Percentiles rank a stretch among this genome's conserved stretches.
Evolutionary conservation across 345 rosid species (phyloP).

Genomic region (Orychophragmus violaceus): DNA sequence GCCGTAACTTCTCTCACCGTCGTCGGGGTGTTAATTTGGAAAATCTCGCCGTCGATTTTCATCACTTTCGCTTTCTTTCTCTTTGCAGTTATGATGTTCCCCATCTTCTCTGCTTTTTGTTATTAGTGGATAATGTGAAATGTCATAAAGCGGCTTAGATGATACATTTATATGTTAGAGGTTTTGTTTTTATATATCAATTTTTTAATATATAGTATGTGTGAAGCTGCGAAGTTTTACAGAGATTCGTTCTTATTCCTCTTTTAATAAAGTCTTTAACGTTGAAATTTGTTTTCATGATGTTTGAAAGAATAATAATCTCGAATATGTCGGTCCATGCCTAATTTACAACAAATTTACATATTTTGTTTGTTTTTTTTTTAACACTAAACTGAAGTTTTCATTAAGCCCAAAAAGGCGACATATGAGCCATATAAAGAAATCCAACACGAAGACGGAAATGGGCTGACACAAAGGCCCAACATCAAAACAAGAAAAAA

Average conservation of each 20-base stretch:
- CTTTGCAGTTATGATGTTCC: slow-evolving; percentile 53
- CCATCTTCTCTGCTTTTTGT: slow-evolving; percentile 37
- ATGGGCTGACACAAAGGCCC: too few relatives aligned
- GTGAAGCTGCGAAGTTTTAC: slow-evolving; percentile 17
- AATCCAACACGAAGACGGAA: too few relatives aligned
- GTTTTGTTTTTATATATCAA: background rate
- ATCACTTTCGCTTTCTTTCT: slow-evolving; percentile 58
- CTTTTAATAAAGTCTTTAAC: slow-evolving; percentile 5
- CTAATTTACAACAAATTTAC: background rate
- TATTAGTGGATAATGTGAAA: slow-evolving; percentile 1
- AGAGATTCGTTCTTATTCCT: slow-evolving; percentile 3
- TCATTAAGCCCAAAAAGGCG: too few relatives aligned
- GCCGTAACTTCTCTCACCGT: slow-evolving; percentile 47
- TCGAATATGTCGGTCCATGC: background rate
- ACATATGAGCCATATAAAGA: too few relatives aligned
- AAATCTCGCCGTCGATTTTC: slow-evolving; percentile 75
- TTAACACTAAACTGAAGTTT: too few relatives aligned
- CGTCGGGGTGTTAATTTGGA: slow-evolving; percentile 59
- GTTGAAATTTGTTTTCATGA: slow-evolving; percentile 3
- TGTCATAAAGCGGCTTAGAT: background rate
- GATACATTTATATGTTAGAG: background rate
- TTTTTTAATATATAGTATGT: background rate
- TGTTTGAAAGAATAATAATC: slow-evolving; percentile 14
- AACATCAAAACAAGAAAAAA: too few relatives aligned
- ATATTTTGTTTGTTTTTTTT: too few relatives aligned